A percentile compares a stretch with the other conserved stretches of the same genome.
Conservation (phyloP, 164 flowering plant genomes). For the Paratinospora sagittata region DNA sequence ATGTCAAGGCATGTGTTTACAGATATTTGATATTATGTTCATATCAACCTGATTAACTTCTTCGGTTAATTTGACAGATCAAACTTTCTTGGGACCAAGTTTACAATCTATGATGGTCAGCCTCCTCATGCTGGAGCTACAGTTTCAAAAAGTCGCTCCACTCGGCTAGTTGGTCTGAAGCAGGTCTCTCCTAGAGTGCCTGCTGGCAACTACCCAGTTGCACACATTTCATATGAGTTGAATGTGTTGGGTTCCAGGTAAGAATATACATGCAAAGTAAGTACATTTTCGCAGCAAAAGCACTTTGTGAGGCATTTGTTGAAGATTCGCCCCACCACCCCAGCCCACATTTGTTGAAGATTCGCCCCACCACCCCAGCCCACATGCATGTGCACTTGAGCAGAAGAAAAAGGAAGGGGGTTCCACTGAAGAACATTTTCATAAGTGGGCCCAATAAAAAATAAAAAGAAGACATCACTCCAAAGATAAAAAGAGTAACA, state of each 20-base stretch:
- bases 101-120: slow-evolving; percentile 58
- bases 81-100: slow-evolving; percentile 71
- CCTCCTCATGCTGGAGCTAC: slow-evolving; percentile 69
- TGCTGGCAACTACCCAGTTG: slow-evolving; percentile 61
- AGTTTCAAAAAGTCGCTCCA: slow-evolving; percentile 53
- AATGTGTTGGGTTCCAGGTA: slow-evolving; percentile 76
- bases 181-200: slow-evolving; percentile 68
- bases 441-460: neutral
- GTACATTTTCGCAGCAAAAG: neutral
- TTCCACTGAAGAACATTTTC: no score
- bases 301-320: neutral
- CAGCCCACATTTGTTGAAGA: neutral
- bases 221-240: slow-evolving; percentile 62
- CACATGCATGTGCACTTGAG: neutral
- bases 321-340: neutral
- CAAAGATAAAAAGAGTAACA: neutral
- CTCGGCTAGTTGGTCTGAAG: slow-evolving; percentile 48
- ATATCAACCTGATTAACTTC: neutral
- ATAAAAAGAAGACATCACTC: neutral
- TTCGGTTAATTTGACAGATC: slow-evolving; percentile 35
- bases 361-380: neutral
- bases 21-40: neutral
- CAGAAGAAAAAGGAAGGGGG: neutral
- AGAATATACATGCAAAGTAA: slow-evolving; percentile 2
- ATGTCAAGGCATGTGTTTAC: neutral